A percentile compares a stretch with the other conserved stretches of the same genome.
These are phyloP conservation scores for Rhynchospora breviuscula DNA, from an alignment of 176 grass and related monocot genomes.

Conservation along the genomic window DNA sequence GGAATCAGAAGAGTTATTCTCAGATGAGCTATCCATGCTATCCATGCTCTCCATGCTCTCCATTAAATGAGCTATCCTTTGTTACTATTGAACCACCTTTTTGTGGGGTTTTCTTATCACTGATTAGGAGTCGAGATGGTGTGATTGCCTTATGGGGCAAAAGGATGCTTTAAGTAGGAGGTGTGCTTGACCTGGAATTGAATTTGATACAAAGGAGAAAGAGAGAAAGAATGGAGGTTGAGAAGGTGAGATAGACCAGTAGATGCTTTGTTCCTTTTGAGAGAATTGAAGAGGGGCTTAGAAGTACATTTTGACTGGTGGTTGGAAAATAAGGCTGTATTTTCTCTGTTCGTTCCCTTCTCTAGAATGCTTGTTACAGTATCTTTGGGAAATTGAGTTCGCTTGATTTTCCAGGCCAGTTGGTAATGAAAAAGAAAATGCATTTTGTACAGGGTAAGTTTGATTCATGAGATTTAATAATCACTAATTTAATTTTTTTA, in stretches of 20 bases:
- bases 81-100: neutral
- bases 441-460: too few relatives aligned
- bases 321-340: neutral
- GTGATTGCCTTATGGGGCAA: neutral
- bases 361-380: neutral
- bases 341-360: neutral
- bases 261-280: neutral
- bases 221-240: slow-evolving; percentile 25
- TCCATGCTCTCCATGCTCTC: slow-evolving; percentile 5
- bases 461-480: too few relatives aligned
- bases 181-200: neutral
- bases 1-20: slow-evolving; percentile 21
- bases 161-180: slow-evolving; percentile 6
- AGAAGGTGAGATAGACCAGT: slow-evolving; percentile 23
- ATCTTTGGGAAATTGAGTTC: too few relatives aligned
- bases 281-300: neutral
- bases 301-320: slow-evolving; percentile 24
- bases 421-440: too few relatives aligned
- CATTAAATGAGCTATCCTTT: neutral
- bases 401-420: too few relatives aligned
- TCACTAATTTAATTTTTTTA: too few relatives aligned
- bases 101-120: neutral
- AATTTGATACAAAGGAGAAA: neutral
- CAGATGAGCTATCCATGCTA: slow-evolving; percentile 25
- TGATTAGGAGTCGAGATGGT: neutral